Evolutionary conservation across 2,329 filamentous ascomycete species (phyloP).

Genomic region (Diaporthe ilicicola): DNA sequence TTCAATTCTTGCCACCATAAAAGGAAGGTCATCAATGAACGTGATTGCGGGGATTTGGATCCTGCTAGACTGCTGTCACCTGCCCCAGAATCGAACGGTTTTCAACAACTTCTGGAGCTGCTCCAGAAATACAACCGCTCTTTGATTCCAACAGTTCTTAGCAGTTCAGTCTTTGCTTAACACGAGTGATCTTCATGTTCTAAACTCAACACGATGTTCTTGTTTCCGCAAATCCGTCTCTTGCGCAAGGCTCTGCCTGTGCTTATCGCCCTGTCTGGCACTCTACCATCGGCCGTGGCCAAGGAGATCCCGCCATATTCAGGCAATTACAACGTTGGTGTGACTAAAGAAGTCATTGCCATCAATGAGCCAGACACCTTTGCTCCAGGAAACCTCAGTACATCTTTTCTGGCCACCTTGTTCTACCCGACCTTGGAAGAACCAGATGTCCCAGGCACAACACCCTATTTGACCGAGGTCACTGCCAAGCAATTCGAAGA

Average conservation of each 20-base stretch:
- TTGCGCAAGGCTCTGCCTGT: neutral
- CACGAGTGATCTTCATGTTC: fast-evolving
- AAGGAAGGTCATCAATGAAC: neutral
- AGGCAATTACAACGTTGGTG: slow-evolving; percentile 17
- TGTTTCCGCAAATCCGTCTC: neutral
- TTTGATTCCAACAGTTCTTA: neutral
- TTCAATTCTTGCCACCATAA: neutral
- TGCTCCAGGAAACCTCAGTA: slow-evolving; percentile 7
- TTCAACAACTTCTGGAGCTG: neutral
- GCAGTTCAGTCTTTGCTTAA: neutral
- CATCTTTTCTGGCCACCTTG: slow-evolving; percentile 5
- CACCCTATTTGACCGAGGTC: slow-evolving; percentile 4
- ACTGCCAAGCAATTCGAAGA: neutral
- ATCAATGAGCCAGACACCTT: neutral
- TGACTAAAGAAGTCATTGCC: neutral
- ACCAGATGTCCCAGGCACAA: neutral
- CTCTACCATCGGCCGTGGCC: neutral
- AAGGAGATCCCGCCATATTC: slow-evolving; percentile 13
- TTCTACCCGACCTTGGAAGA: slow-evolving; percentile 18
- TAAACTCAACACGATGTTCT: neutral
- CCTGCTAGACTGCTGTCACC: neutral
- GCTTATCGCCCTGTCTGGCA: neutral
- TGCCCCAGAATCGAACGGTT: neutral
- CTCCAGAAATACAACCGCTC: neutral
- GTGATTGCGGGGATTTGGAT: neutral